phyloP scores from a whole-genome alignment of 1,284 basidiomycete species.

The Ganoderma leucocontextum region DNA sequence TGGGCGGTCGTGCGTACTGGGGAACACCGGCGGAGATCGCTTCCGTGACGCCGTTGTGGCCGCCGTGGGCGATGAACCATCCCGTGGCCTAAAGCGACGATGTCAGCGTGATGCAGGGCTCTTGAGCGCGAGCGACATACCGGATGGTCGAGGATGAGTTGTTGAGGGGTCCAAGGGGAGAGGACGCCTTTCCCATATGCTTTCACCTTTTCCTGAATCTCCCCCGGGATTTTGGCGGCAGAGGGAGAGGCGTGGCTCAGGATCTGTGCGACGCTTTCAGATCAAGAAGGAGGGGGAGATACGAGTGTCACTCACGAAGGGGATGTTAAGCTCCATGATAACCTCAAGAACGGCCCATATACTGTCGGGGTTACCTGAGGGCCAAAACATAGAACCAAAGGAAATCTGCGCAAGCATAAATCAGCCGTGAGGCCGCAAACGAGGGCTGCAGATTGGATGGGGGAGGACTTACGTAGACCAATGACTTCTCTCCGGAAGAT shows the following conservation, averaged over 20 bases:
- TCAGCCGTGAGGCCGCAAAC: background rate
- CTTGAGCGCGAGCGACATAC: constrained; percentile 16
- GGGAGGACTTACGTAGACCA: constrained; percentile 35
- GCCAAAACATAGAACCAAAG: constrained; percentile 35
- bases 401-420: constrained; percentile 25
- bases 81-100: constrained; percentile 20
- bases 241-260: constrained; percentile 35
- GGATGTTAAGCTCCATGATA: constrained; percentile 30
- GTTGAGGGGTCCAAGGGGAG: constrained; percentile 37
- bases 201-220: constrained; percentile 30
- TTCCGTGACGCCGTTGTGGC: constrained; percentile 30
- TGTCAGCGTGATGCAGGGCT: background rate
- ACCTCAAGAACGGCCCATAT: constrained; percentile 35
- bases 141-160: constrained; percentile 36
- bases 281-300: background rate
- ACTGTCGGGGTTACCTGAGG: constrained; percentile 24
- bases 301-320: constrained; percentile 26
- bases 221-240: constrained; percentile 26
- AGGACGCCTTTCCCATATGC: constrained; percentile 32
- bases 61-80: constrained; percentile 32
- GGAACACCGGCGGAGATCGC: constrained; percentile 25
- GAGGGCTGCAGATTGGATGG: background rate
- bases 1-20: constrained; percentile 16
- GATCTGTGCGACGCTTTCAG: constrained; percentile 24
- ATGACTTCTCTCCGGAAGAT: constrained; percentile 31